Conservation (phyloP, 208 protist species). For the Leishmania mexicana region DNA sequence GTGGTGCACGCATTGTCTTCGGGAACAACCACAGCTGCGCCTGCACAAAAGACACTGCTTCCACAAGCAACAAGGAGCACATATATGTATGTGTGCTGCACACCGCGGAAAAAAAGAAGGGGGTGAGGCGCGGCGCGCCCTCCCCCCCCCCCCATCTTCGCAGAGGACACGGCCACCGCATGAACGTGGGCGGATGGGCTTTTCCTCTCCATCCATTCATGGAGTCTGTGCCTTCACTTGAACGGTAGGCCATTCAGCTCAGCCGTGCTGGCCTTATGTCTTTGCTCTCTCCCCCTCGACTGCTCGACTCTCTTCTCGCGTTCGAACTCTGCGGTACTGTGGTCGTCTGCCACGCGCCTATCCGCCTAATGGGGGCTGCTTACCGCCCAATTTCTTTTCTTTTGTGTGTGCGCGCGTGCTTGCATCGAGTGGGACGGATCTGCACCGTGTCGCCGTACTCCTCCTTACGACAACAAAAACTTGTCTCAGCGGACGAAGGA, state of each 20-base stretch:
- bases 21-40: background rate
- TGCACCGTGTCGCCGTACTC: background rate
- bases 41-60: background rate
- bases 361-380: background rate
- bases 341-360: background rate
- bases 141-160: background rate
- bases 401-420: background rate
- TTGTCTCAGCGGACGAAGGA: background rate
- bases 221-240: background rate
- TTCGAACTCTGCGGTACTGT: background rate
- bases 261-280: background rate
- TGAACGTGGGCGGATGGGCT: background rate
- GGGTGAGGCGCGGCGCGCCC: background rate
- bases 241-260: background rate
- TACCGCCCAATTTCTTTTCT: background rate
- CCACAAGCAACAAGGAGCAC: background rate
- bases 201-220: background rate
- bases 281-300: conserved; percentile 1
- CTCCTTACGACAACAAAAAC: background rate
- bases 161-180: background rate
- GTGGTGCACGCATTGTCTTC: background rate
- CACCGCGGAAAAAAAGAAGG: background rate
- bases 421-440: background rate
- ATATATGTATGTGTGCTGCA: background rate
- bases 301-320: background rate